Conservation (phyloP, 2,329 filamentous ascomycete genomes). For the Leptographium lundbergii region DNA sequence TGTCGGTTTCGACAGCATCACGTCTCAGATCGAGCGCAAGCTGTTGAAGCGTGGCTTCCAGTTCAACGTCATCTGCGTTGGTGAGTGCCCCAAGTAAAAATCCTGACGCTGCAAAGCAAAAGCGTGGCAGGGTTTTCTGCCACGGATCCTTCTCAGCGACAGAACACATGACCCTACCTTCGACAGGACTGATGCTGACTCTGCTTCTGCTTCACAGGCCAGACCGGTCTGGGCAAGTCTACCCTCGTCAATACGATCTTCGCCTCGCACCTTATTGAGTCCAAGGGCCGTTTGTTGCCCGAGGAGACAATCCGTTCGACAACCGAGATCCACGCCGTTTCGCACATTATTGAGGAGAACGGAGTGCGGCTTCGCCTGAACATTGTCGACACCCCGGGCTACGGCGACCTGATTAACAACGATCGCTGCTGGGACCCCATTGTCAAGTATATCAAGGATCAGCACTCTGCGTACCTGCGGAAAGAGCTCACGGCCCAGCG, state of each 20-base stretch:
- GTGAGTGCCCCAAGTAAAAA: conserved; percentile 50
- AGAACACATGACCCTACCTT: not conserved
- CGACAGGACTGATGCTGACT: not conserved
- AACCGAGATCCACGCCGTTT: conserved; percentile 95
- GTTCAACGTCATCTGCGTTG: conserved; percentile 94
- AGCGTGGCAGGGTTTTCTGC: not conserved
- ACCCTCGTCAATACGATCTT: conserved; percentile 99
- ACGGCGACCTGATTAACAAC: conserved; percentile 98
- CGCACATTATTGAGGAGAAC: conserved; percentile 99
- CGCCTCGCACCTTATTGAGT: conserved; percentile 97
- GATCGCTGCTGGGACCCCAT: conserved; percentile 99
- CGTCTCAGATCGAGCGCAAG: conserved; percentile 98
- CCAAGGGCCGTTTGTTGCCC: conserved; percentile 86
- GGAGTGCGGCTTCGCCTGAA: conserved; percentile 93
- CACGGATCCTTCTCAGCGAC: not conserved
- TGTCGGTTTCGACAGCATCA: conserved; percentile 99
- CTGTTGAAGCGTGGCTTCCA: conserved; percentile 98
- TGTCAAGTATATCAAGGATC: conserved; percentile 99
- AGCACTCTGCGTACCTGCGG: conserved; percentile 96
- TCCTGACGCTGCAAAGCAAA: not conserved
- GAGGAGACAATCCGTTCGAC: conserved; percentile 90
- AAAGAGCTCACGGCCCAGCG: conserved; percentile 99
- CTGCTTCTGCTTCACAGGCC: conserved; percentile 44
- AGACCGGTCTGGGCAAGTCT: conserved; percentile 97
- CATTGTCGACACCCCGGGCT: conserved; percentile 97